These are phyloP conservation scores for Cyberlindnera veronae DNA, from an alignment of 805 yeast genomes.

Conservation along the genomic window DNA sequence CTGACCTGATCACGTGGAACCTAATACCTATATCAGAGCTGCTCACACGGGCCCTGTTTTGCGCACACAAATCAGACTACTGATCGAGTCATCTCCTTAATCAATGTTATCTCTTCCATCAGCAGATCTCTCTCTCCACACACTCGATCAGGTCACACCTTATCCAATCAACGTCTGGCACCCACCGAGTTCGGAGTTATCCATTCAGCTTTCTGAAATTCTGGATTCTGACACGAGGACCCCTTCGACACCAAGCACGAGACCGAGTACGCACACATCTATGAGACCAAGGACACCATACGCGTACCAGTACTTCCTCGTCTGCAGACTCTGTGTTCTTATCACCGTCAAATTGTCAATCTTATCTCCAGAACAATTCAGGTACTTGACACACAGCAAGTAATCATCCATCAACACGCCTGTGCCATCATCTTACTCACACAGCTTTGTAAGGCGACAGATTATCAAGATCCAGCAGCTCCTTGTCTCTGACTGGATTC, in stretches of 20 bases:
- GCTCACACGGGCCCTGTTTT: too few relatives aligned
- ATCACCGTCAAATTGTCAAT: neutral
- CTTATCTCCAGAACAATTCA: conserved; percentile 1
- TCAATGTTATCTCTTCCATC: too few relatives aligned
- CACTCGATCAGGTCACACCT: too few relatives aligned
- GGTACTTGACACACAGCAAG: neutral
- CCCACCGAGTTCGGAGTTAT: too few relatives aligned
- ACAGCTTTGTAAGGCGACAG: conserved; percentile 3
- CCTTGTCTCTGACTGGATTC: conserved; percentile 13
- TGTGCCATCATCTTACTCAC: neutral
- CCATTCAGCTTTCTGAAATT: too few relatives aligned
- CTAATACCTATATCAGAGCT: too few relatives aligned
- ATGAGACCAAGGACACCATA: conserved; percentile 20
- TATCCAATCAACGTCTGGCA: conserved; percentile 12
- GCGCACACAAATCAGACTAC: too few relatives aligned
- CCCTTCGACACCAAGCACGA: conserved; percentile 23
- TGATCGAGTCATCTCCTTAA: too few relatives aligned
- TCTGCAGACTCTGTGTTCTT: conserved; percentile 2
- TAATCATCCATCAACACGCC: neutral
- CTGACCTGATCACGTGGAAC: too few relatives aligned
- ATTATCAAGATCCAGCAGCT: conserved; percentile 4
- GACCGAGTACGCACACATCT: conserved; percentile 21
- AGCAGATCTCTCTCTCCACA: too few relatives aligned
- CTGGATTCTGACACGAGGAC: conserved; percentile 20
- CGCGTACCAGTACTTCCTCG: conserved; percentile 23